Evolutionary conservation across 306 rosid genomes (phyloP).

Genomic region (Vigna nakashimae): DNA sequence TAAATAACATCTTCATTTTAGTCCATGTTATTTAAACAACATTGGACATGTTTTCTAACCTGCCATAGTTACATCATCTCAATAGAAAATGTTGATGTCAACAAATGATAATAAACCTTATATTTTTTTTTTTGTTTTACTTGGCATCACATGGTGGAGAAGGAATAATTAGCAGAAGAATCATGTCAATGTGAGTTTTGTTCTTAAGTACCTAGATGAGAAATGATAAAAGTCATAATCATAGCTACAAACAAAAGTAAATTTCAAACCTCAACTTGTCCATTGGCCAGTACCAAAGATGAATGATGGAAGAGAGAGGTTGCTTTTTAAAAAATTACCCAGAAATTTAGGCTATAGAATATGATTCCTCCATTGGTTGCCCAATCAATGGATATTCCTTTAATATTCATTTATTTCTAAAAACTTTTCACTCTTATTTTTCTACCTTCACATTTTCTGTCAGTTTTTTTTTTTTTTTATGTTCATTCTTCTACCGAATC

Average conservation of each 20-base stretch:
- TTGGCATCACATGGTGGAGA: conserved; percentile 15
- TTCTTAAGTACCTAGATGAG: not conserved
- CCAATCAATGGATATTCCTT: not conserved
- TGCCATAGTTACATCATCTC: not conserved
- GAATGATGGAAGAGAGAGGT: conserved; percentile 13
- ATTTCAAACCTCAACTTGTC: conserved; percentile 27
- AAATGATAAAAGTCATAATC: conserved; percentile 3
- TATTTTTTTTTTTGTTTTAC: not conserved
- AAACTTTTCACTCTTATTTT: not conserved
- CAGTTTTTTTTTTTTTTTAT: no score
- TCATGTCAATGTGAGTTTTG: conserved; percentile 15
- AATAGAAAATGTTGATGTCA: no score
- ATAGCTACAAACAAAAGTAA: conserved; percentile 4
- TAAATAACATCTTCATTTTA: not conserved
- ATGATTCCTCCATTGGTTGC: conserved; percentile 4
- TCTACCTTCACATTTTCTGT: not conserved
- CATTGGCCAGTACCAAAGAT: conserved; percentile 23
- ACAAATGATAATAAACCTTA: no score
- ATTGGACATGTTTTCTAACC: not conserved
- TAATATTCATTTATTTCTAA: not conserved
- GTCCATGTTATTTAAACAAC: not conserved
- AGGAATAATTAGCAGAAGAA: conserved; percentile 2
- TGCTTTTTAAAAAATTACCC: conserved; percentile 20
- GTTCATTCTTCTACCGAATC: no score
- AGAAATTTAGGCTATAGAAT: conserved; percentile 34